Evolutionary conservation across 306 rosid species (phyloP), one percentile per base, ranked within the genome.

Genomic region (Lupinus albus): DNA sequence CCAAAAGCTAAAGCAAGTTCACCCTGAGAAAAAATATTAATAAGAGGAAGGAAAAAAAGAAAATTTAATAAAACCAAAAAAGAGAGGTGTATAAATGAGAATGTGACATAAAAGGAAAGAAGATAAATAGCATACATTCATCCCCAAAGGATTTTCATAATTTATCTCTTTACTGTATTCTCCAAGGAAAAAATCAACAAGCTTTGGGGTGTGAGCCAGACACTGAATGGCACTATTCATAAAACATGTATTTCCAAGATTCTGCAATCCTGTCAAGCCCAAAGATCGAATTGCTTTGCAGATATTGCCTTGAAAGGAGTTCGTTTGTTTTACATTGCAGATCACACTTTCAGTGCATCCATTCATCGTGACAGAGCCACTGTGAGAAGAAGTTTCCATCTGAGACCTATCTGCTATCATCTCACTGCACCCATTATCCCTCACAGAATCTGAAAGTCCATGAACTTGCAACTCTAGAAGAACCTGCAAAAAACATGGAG

Each of bases 161-260:
- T 91, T 91, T 55, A 91, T 83, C 83, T 91, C 97, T 62, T 76
- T 85, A 28, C 60, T 73, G 75, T 83, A 91, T 73, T 91, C 91
- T 74, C 91, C 89, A 16, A 91, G 77, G 66, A 91, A 91, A 77
- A 81, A 88, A 80, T 86, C 96, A 75, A 80, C 87, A 73, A 91
- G 83, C 82, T 83, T 73, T 60, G 88, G 82, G 35, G 91, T 91
- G 82, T 91, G 97, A 66, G 79, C 96, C 86, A 91, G 60, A 75
- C 97, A 91, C 56, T 91, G 97, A 64, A 91, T 72, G 74, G 96
- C 85, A 79, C 91, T 91, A 67, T 91, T 91, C 97, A 91, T 88
- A 74, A 86, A 91, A 80, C 97, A 91, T 38, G 97, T 88, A 82
- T 91, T 91, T 68, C 97, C 97, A 77, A 91, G 96, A 86, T 91